phyloP scores from a whole-genome alignment of 371 early-diverging fungal genomes.

The Lichtheimia corymbifera region DNA sequence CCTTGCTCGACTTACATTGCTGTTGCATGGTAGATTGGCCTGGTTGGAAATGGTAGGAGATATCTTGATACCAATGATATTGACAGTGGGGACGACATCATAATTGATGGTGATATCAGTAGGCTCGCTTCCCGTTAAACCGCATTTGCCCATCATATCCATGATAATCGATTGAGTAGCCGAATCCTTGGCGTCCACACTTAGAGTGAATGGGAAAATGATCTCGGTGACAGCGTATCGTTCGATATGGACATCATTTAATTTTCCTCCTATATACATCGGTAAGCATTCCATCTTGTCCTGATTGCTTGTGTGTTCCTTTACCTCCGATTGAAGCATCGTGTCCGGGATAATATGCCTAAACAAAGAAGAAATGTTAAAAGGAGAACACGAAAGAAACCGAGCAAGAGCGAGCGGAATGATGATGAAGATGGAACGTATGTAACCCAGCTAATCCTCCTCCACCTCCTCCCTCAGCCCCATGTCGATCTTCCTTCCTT shows the following conservation, averaged over 20 bases:
- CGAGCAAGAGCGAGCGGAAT: not conserved
- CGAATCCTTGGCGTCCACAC: conserved; percentile 30
- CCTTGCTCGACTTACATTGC: conserved; percentile 9
- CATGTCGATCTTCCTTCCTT: conserved; percentile 19
- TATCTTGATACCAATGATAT: conserved; percentile 26
- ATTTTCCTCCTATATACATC: no score
- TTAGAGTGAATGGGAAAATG: conserved; percentile 48
- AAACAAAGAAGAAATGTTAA: conserved; percentile 8
- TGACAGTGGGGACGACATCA: conserved; percentile 29
- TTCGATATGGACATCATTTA: conserved; percentile 44
- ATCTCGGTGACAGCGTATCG: conserved; percentile 40
- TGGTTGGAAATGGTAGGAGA: conserved; percentile 14
- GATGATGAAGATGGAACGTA: no score
- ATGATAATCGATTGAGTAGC: conserved; percentile 40
- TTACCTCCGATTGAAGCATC: no score
- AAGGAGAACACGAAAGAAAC: not conserved
- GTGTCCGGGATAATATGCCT: conserved; percentile 71
- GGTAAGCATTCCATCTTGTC: no score
- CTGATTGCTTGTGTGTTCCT: no score
- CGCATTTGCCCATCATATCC: conserved; percentile 53
- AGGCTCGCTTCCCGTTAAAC: conserved; percentile 22
- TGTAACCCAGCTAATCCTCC: conserved; percentile 6
- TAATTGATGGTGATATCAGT: conserved; percentile 45
- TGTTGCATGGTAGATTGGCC: conserved; percentile 18
- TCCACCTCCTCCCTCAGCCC: not conserved